These are phyloP conservation scores for Pestalotiopsis sp. DNA, from an alignment of 2,329 filamentous ascomycete species.

Conservation along the genomic window DNA sequence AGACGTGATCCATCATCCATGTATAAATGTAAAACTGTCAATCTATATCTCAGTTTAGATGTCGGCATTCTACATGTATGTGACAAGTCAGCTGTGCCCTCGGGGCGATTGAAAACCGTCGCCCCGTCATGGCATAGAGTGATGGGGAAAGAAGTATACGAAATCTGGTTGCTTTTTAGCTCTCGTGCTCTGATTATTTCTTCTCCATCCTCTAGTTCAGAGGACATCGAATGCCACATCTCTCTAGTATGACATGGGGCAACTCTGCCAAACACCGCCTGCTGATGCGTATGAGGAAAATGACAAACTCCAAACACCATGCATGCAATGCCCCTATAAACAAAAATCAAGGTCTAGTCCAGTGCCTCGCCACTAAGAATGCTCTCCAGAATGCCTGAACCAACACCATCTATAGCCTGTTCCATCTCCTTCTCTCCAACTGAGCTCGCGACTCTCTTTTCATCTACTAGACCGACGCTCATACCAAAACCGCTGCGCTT, in stretches of 20 bases:
- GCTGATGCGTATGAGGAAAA: neutral
- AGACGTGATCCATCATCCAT: no score
- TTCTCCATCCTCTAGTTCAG: neutral
- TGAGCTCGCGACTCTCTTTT: conserved; percentile 77
- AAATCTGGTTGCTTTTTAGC: no score
- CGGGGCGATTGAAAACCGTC: no score
- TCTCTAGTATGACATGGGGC: neutral
- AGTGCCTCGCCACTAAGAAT: conserved; percentile 65
- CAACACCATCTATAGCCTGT: conserved; percentile 66
- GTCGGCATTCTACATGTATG: no score
- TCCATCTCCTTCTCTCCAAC: conserved; percentile 81
- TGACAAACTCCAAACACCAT: conserved; percentile 20
- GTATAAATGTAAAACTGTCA: no score
- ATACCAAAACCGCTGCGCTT: conserved; percentile 54
- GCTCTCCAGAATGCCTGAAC: conserved; percentile 62
- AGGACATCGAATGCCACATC: neutral
- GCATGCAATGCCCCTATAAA: conserved; percentile 18
- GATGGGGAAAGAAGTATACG: no score
- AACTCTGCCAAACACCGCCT: neutral
- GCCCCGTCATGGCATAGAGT: no score
- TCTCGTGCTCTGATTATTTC: neutral
- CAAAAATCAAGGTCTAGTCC: conserved; percentile 42
- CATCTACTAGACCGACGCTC: conserved; percentile 62
- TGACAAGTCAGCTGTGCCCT: no score
- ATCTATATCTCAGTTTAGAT: no score